Conservation (phyloP, 768 basidiomycete genomes). For the Candolleomyces eurysporus region DNA sequence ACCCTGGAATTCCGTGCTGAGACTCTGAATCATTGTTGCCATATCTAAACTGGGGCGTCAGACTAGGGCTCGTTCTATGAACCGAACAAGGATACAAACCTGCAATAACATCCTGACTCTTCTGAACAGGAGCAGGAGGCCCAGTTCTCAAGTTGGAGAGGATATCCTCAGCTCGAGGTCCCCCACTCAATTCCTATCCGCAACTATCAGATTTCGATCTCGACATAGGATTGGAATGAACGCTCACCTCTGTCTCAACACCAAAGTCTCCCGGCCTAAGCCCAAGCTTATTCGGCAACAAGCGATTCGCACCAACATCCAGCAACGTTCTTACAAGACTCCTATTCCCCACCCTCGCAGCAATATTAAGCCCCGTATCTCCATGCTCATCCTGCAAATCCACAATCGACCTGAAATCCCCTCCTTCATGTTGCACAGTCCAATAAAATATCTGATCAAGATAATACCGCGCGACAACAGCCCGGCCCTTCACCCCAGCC, state of each 20-base stretch:
- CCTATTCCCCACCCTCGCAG: conserved; percentile 89
- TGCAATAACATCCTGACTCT: conserved; percentile 83
- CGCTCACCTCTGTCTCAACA: conserved; percentile 80
- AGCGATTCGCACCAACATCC: conserved; percentile 90
- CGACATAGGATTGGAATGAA: background rate
- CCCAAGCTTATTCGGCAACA: conserved; percentile 88
- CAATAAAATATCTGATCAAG: conserved; percentile 86
- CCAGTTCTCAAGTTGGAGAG: conserved; percentile 70
- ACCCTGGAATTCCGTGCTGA: conserved; percentile 73
- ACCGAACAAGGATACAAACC: conserved; percentile 37
- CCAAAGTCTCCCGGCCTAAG: conserved; percentile 94
- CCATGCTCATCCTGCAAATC: conserved; percentile 94
- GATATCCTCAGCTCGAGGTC: conserved; percentile 77
- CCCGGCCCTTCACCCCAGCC: conserved; percentile 89
- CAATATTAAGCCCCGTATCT: conserved; percentile 94
- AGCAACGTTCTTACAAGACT: conserved; percentile 82
- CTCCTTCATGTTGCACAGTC: conserved; percentile 76
- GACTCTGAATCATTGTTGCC: conserved; percentile 76
- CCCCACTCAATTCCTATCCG: conserved; percentile 64
- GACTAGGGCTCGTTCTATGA: background rate
- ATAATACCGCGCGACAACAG: conserved; percentile 83
- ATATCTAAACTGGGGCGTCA: conserved; percentile 53
- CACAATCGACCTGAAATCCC: conserved; percentile 76
- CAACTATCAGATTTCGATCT: background rate
- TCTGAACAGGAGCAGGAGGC: conserved; percentile 76